These are phyloP conservation scores for Micractinium conductrix DNA, from an alignment of 139 green algal genomes.

Conservation along the genomic window DNA sequence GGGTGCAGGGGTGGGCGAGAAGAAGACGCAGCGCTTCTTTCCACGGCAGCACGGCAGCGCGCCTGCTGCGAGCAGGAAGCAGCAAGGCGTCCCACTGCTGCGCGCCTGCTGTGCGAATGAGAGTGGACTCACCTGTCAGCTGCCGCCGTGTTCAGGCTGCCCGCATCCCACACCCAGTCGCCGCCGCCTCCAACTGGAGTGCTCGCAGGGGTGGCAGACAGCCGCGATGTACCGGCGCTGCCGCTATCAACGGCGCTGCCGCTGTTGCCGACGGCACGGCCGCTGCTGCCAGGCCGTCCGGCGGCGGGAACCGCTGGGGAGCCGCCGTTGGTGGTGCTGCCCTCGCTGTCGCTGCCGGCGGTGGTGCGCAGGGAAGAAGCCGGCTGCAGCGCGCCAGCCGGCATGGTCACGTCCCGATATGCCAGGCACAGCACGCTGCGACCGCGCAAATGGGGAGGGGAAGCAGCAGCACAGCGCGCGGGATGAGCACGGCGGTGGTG, in stretches of 20 bases:
- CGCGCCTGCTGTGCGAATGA: too few species aligned
- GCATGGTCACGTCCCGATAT: conserved; percentile 67
- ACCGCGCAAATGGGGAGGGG: neutral
- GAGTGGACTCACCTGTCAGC: too few species aligned
- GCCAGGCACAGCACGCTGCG: conserved; percentile 78
- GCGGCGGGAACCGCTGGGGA: too few species aligned
- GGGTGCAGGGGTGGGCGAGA: too few species aligned
- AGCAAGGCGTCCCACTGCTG: too few species aligned
- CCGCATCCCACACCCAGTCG: neutral
- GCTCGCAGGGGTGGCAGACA: too few species aligned
- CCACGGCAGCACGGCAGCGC: neutral
- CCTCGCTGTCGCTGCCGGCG: conserved; percentile 10
- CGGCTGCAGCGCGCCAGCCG: neutral
- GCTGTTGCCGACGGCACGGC: neutral
- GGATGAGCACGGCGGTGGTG: too few species aligned
- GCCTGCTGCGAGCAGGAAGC: neutral
- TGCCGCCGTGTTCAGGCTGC: neutral
- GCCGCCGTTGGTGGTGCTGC: too few species aligned
- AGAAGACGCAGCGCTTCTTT: too few species aligned
- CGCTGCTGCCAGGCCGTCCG: too few species aligned
- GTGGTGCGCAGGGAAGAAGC: neutral
- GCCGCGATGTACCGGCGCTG: too few species aligned
- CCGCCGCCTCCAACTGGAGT: too few species aligned
- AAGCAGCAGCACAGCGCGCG: neutral
- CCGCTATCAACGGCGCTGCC: neutral